A percentile compares a stretch with the other conserved stretches of the same genome.
Evolutionary conservation across 768 basidiomycete genomes (phyloP).

Genomic region (Mycena sanguinolenta): DNA sequence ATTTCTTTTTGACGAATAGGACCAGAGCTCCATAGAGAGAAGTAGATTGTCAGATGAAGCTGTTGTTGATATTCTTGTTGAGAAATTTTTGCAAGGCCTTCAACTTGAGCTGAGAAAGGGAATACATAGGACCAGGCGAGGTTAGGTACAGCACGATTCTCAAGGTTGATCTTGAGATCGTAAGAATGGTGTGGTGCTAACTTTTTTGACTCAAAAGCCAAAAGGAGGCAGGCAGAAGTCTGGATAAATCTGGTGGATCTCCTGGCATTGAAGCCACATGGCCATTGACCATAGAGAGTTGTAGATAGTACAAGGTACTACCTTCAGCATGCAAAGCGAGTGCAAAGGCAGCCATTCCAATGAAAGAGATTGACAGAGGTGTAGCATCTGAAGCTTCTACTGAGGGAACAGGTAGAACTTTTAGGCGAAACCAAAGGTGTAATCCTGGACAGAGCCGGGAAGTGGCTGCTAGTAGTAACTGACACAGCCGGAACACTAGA

Average conservation of each 20-base stretch:
- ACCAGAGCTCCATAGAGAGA: too few species aligned
- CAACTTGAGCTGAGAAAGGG: neutral
- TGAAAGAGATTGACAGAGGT: too few species aligned
- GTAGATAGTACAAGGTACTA: neutral
- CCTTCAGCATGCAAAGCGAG: too few species aligned
- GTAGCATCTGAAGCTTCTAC: too few species aligned
- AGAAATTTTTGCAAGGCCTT: neutral
- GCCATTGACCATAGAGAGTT: neutral
- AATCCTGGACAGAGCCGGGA: too few species aligned
- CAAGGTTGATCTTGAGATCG: neutral
- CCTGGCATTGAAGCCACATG: neutral
- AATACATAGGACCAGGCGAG: too few species aligned
- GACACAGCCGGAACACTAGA: neutral
- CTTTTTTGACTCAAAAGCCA: neutral
- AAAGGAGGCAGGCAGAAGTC: conserved; percentile 1
- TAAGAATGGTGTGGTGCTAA: conserved; percentile 11
- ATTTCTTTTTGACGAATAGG: too few species aligned
- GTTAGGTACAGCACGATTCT: too few species aligned
- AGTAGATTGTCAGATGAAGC: conserved; percentile 1
- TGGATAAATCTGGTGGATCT: too few species aligned
- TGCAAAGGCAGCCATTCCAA: too few species aligned
- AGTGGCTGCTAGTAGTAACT: neutral
- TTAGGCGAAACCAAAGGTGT: too few species aligned
- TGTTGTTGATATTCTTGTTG: conserved; percentile 3
- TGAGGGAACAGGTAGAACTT: too few species aligned